phyloP scores from a whole-genome alignment of 2,329 filamentous ascomycete genomes.

The Neopestalotiopsis sp. region DNA sequence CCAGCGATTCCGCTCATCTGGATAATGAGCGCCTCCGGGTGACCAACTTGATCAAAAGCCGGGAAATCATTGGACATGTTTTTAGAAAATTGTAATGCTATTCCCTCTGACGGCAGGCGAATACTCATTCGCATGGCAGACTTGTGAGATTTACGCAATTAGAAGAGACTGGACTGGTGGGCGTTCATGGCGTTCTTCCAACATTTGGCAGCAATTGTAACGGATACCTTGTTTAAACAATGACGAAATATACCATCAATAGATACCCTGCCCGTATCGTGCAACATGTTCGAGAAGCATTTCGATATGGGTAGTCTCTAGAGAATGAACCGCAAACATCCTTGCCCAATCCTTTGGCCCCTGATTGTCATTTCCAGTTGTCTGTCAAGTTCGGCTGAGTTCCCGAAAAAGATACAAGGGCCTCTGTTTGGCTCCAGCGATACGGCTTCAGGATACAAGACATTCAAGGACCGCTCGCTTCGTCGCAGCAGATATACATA shows the following conservation, averaged over 20 bases:
- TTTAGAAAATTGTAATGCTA: conserved; percentile 68
- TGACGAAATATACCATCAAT: neutral
- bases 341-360: neutral
- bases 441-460: too few relatives aligned
- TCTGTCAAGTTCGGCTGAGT: neutral
- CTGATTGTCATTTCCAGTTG: neutral
- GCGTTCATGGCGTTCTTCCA: conserved; percentile 1
- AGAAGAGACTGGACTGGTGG: neutral
- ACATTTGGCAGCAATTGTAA: neutral
- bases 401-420: too few relatives aligned
- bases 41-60: conserved; percentile 86
- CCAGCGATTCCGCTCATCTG: conserved; percentile 91
- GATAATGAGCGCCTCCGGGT: conserved; percentile 93
- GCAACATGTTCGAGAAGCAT: neutral
- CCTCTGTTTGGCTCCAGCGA: too few relatives aligned
- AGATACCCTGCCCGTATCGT: neutral
- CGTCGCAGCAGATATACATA: neutral
- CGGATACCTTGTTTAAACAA: neutral
- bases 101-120: neutral
- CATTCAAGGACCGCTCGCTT: neutral
- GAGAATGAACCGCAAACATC: neutral
- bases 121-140: neutral
- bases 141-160: neutral
- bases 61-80: conserved; percentile 88
- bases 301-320: neutral